A percentile compares a stretch with the other conserved stretches of the same genome.
Conservation (phyloP, 1,284 basidiomycete genomes). For the Cryptococcus depauperatus region DNA sequence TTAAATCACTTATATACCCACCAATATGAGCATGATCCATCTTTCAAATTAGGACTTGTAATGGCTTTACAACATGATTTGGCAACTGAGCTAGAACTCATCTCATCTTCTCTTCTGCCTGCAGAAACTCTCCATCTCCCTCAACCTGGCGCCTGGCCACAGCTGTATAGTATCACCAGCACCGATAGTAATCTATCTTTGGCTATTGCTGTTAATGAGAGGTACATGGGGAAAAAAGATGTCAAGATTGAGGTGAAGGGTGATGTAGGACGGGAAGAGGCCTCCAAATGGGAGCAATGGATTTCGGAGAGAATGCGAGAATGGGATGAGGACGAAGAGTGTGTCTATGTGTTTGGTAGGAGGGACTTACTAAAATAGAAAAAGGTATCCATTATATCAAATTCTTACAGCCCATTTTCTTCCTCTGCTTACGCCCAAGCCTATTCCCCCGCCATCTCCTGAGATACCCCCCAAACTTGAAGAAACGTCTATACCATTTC, state of each 20-base stretch:
- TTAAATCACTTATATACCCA: no score
- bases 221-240: constrained; percentile 15
- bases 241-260: constrained; percentile 41
- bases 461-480: not conserved
- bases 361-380: constrained; percentile 24
- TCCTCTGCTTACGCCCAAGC: constrained; percentile 47
- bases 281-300: constrained; percentile 50
- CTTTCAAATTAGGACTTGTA: no score
- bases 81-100: constrained; percentile 34
- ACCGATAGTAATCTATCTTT: constrained; percentile 40
- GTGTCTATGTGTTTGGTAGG: constrained; percentile 42
- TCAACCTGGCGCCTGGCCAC: constrained; percentile 8
- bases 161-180: constrained; percentile 42
- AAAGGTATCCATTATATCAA: constrained; percentile 57
- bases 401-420: constrained; percentile 55
- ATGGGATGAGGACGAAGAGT: constrained; percentile 47
- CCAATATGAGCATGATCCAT: no score
- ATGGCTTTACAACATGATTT: constrained; percentile 12
- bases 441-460: not conserved
- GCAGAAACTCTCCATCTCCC: constrained; percentile 50
- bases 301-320: constrained; percentile 46
- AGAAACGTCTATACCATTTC: constrained; percentile 40
- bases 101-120: constrained; percentile 54
- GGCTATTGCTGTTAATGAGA: constrained; percentile 47
- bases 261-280: constrained; percentile 48